Evolutionary conservation across 768 basidiomycete genomes (phyloP).

Genomic region (Cytidiella melzeri): DNA sequence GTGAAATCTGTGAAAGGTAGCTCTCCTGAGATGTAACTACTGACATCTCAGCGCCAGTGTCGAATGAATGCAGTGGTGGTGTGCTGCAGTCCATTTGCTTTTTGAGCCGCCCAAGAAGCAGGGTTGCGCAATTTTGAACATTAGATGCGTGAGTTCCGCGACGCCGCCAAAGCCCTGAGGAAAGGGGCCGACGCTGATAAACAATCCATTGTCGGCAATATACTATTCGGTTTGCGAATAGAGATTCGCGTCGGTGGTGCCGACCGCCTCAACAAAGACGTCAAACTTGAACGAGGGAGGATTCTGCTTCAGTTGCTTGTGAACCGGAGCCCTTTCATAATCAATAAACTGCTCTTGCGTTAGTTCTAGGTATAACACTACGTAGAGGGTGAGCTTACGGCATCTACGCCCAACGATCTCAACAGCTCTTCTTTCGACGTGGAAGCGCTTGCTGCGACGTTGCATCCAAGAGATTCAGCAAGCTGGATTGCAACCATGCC

Average conservation of each 20-base stretch:
- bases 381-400: conserved; percentile 32
- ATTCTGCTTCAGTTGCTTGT: conserved; percentile 36
- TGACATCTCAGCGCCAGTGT: background rate
- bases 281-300: conserved; percentile 48
- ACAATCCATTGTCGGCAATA: conserved; percentile 46
- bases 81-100: conserved; percentile 40
- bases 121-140: conserved; percentile 34
- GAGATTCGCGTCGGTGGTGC: conserved; percentile 39
- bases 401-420: conserved; percentile 56
- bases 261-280: conserved; percentile 55
- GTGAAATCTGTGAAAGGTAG: conserved; percentile 1
- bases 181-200: conserved; percentile 46
- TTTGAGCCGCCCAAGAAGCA: conserved; percentile 48
- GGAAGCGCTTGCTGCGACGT: conserved; percentile 55
- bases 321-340: conserved; percentile 49
- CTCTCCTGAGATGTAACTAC: background rate
- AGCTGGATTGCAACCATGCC: conserved; percentile 70
- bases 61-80: background rate
- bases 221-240: conserved; percentile 48
- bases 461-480: conserved; percentile 57
- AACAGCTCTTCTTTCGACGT: conserved; percentile 54
- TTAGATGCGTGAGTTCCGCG: conserved; percentile 28
- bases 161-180: conserved; percentile 31
- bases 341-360: conserved; percentile 41
- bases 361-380: background rate